Evolutionary conservation across 345 rosid species (phyloP), one percentile per base, ranked within the genome.

Genomic region (Clausena lansium): DNA sequence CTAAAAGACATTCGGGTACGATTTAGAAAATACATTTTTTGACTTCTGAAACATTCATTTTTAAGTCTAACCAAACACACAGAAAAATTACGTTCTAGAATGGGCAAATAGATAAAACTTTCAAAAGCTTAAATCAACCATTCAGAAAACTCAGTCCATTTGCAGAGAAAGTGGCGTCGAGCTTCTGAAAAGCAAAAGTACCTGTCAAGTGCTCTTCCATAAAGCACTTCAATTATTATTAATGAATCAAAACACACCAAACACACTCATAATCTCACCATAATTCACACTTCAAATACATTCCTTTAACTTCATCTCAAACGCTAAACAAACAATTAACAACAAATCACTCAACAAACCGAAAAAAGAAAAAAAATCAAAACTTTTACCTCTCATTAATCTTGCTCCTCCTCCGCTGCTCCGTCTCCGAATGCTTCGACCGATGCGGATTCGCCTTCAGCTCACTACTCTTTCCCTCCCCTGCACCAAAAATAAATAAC

Each of bases 361-460:
- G 14, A 36, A 38, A 24, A 4, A 13, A n/a, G n/a, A 45, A 19
- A 25, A 39, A 33, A 24, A 3, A 64, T 28, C 25, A 28, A 27
- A 25, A 9, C 36, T 62, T 15, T 66, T 63, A 77, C 98, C 98
- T 91, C 89, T 91, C 94, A 80, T 91, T 94, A 77, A 94, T 91
- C 87, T 94, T 92, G 87, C 93, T 87, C 84, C 97, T 86, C 66
- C 98, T 86, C 45, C 97, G 92, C 67, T 94, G 94, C 87, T 94
- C 97, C 5, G 94, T 92, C 89, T 92, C 97, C 3, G 98, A 92
- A 87, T 94, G 97, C 86, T 92, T 94, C 38, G 93, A 85, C 76
- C 92, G 87, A 30, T 74, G 76, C 25, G 82, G 71, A 75, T 66
- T 88, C 9, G 74, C 32, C 85, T 87, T 89, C 71, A 62, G 88